Conservation (phyloP, 23 red algal species). For the Gracilaria caudata region DNA sequence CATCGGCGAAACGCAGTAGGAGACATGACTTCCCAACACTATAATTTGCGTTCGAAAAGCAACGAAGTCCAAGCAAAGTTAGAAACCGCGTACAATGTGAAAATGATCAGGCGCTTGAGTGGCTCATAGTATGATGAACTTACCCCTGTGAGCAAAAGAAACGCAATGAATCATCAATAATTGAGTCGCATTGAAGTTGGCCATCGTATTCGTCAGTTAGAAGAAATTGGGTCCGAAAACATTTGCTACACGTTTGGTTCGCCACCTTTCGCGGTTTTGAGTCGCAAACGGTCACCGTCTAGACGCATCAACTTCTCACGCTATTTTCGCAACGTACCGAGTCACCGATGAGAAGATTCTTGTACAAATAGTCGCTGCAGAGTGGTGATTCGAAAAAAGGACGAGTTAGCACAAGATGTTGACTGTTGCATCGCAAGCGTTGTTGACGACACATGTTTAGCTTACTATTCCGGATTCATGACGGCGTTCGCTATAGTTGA, state of each 20-base stretch:
- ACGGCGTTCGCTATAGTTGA: background rate
- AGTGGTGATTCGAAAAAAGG: too few relatives aligned
- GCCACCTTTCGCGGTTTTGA: background rate
- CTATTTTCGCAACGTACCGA: constrained; percentile 57
- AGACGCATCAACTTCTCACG: background rate
- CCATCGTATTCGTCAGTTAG: constrained; percentile 1
- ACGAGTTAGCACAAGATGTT: constrained; percentile 7
- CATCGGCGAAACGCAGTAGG: constrained; percentile 96
- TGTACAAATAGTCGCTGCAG: constrained; percentile 92
- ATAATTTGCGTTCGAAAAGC: background rate
- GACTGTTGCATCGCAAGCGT: background rate
- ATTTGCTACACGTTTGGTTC: background rate
- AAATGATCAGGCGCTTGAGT: background rate
- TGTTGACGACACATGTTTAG: background rate
- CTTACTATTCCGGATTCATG: constrained; percentile 87
- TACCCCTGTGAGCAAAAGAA: constrained; percentile 14
- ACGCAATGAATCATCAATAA: too few relatives aligned
- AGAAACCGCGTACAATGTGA: background rate
- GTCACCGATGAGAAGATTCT: constrained; percentile 97
- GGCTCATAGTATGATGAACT: background rate
- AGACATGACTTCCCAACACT: constrained; percentile 90
- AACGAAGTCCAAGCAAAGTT: background rate
- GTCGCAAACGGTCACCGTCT: background rate
- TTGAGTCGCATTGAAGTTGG: background rate
- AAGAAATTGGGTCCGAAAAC: background rate